These are phyloP conservation scores for Metschnikowia sp. DNA, from an alignment of 805 yeast species.

Conservation along the genomic window DNA sequence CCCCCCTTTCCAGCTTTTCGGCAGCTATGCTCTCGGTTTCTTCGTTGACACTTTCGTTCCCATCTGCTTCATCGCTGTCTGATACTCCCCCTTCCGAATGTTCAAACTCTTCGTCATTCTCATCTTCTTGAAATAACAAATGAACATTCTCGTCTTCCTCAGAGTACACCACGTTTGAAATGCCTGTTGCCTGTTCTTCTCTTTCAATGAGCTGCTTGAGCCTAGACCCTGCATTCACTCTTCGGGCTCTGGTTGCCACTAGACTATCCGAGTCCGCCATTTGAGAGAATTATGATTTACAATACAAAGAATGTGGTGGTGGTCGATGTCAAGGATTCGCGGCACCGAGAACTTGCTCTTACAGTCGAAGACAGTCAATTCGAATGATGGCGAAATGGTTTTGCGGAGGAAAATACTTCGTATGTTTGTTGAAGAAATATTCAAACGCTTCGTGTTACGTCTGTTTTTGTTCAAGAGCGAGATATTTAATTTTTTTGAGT, in stretches of 20 bases:
- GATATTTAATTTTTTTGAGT: no score
- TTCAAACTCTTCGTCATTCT: conserved; percentile 27
- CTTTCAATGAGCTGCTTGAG: conserved; percentile 68
- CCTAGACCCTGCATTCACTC: conserved; percentile 89
- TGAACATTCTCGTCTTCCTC: conserved; percentile 80
- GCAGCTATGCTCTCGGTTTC: conserved; percentile 13
- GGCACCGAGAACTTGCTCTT: neutral
- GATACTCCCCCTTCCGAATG: conserved; percentile 24
- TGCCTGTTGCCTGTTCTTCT: conserved; percentile 50
- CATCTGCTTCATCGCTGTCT: conserved; percentile 36
- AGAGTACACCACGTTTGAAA: conserved; percentile 21
- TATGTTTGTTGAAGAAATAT: no score
- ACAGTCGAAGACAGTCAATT: no score
- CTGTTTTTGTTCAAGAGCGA: no score
- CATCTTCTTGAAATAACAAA: conserved; percentile 60
- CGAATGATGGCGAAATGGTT: no score
- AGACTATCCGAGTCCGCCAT: conserved; percentile 44
- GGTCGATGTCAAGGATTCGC: neutral
- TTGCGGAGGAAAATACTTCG: no score
- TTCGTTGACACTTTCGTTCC: conserved; percentile 21
- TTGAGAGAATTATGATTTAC: neutral
- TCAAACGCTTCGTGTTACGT: no score
- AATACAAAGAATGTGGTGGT: neutral
- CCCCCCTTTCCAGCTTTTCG: conserved; percentile 16
- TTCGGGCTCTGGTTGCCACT: conserved; percentile 69